These are phyloP conservation scores for Penicillium sp. DNA, from an alignment of 2,329 filamentous ascomycete genomes.

Conservation along the genomic window DNA sequence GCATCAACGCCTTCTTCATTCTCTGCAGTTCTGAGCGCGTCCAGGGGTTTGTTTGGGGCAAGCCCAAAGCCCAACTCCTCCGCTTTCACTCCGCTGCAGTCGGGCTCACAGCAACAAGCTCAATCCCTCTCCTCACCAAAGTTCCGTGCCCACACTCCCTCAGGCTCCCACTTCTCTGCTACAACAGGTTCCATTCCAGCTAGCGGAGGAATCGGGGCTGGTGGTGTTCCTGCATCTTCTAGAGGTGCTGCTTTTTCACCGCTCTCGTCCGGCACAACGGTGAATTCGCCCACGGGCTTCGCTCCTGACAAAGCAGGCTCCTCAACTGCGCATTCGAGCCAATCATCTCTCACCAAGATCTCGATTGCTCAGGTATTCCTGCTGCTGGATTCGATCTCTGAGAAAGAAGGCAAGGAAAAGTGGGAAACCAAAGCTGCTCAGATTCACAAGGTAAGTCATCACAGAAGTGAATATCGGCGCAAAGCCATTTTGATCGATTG, in stretches of 20 bases:
- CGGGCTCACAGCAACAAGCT: conserved; percentile 50
- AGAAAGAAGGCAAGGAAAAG: conserved; percentile 86
- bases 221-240: conserved; percentile 51
- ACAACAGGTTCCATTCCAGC: conserved; percentile 49
- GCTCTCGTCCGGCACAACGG: conserved; percentile 51
- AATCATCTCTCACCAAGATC: conserved; percentile 75
- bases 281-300: conserved; percentile 49
- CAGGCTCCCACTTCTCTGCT: conserved; percentile 52
- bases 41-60: conserved; percentile 46
- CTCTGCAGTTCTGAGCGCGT: conserved; percentile 47
- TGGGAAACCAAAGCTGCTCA: conserved; percentile 89
- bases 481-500: neutral
- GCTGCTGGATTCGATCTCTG: conserved; percentile 86
- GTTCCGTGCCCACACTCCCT: conserved; percentile 50
- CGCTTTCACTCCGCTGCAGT: conserved; percentile 49
- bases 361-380: conserved; percentile 93
- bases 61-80: conserved; percentile 51
- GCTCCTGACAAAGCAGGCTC: conserved; percentile 44
- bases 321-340: conserved; percentile 40
- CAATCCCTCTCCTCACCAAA: conserved; percentile 53
- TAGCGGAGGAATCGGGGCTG: conserved; percentile 46
- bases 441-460: conserved; percentile 73
- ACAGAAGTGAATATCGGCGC: neutral
- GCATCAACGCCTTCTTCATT: conserved; percentile 45
- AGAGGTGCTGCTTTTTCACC: conserved; percentile 57